phyloP scores from a whole-genome alignment of 257 asterid genomes.

The Solanum virginianum region DNA sequence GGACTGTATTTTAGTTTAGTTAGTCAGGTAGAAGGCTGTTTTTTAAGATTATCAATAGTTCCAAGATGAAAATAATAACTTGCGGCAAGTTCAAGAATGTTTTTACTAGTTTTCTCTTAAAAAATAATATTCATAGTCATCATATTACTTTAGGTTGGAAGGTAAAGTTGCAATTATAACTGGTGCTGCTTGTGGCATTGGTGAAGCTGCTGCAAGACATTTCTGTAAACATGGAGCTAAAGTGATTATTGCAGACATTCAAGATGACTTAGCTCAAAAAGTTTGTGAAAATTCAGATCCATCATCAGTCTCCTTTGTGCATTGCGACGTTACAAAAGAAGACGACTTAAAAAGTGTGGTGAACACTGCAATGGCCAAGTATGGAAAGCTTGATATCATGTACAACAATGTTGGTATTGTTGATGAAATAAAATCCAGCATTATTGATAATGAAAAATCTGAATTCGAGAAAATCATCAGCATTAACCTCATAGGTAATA shows the following conservation, averaged over 20 bases:
- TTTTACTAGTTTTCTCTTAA: too few relatives aligned
- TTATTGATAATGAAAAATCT: neutral
- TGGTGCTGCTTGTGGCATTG: conserved; percentile 49
- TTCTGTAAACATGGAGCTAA: conserved; percentile 1
- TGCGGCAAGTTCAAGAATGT: too few relatives aligned
- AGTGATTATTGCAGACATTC: too few relatives aligned
- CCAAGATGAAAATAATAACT: too few relatives aligned
- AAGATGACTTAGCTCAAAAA: neutral
- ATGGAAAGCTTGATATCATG: conserved; percentile 29
- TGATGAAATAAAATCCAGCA: neutral
- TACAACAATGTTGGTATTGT: conserved; percentile 15
- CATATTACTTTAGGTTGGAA: conserved; percentile 10
- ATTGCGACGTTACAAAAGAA: neutral
- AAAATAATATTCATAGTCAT: too few relatives aligned
- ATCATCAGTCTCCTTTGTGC: neutral
- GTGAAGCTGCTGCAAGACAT: conserved; percentile 30
- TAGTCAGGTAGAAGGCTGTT: too few relatives aligned
- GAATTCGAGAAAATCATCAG: too few relatives aligned
- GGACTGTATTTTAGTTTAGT: too few relatives aligned
- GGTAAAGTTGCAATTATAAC: conserved; percentile 49
- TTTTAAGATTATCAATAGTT: too few relatives aligned
- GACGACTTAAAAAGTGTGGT: neutral
- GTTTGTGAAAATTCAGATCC: conserved; percentile 3
- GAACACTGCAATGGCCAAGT: neutral
- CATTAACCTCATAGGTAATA: too few relatives aligned